phyloP scores from a whole-genome alignment of 2,329 filamentous ascomycete species.

The Colletotrichum simmondsii region DNA sequence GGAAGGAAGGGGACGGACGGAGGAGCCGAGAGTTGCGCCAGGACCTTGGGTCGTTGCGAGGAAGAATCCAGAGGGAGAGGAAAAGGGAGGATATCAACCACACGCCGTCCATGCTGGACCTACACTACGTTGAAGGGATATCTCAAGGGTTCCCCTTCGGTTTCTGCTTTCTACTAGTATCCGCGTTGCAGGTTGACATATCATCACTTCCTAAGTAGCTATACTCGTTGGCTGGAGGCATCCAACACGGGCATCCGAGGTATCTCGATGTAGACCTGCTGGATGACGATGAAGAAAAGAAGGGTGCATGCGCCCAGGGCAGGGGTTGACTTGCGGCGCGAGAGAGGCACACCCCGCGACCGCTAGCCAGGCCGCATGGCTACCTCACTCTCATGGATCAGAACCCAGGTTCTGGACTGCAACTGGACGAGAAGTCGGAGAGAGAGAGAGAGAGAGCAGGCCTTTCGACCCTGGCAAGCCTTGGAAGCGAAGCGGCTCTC shows the following conservation, averaged over 20 bases:
- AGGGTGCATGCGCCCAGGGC: constrained; percentile 8
- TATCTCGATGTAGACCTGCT: constrained; percentile 14
- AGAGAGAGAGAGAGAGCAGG: constrained; percentile 8
- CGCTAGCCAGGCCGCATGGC: constrained; percentile 28
- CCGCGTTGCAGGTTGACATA: constrained; percentile 1
- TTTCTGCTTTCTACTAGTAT: not conserved
- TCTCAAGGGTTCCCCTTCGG: not conserved
- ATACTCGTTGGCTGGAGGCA: constrained; percentile 1
- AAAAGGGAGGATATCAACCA: constrained; percentile 24
- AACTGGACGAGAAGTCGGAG: constrained; percentile 10
- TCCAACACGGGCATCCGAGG: constrained; percentile 1
- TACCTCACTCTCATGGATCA: constrained; percentile 10
- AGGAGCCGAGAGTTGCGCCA: constrained; percentile 14
- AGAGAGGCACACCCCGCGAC: constrained; percentile 29
- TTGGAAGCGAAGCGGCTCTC: not conserved
- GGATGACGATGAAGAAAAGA: not conserved
- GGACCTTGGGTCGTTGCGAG: constrained; percentile 2
- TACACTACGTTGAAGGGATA: constrained; percentile 20
- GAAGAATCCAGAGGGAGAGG: constrained; percentile 33
- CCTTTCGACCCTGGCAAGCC: not conserved
- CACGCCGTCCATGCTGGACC: not conserved
- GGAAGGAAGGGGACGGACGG: constrained; percentile 25
- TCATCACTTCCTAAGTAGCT: not conserved
- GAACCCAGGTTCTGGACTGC: constrained; percentile 13
- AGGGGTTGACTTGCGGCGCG: constrained; percentile 10